Base-by-base conservation (phyloP, 805 yeast genomes). In the Saturnispora halmiae region DNA sequence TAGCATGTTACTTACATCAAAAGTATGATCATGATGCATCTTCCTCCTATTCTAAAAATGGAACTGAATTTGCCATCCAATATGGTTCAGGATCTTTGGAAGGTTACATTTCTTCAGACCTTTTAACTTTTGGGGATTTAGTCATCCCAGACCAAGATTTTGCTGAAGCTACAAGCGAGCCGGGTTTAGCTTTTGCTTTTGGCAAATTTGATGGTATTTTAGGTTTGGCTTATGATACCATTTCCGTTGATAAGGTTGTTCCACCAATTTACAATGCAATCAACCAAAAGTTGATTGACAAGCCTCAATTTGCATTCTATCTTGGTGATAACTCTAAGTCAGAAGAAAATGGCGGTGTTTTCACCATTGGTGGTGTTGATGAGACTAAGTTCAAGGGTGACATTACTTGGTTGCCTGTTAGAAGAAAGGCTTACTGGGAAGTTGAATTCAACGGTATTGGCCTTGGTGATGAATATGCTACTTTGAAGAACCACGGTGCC, bases 401-500 rank as follows among this genome's bases (percentile, higher is more conserved):
- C 52, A 73, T 92, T 56, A 83, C 90, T 40, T 87, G 94, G 87
- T 75, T 92, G 65, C 98, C 98, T 45, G 94, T 92, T 47, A 86
- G 98, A 72, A 85, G 98, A 75, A 87, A 88, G 79, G 98, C 97
- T 26, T 92, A 92, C 76, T 92, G 98, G 98, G 98, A 92, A 72
- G 98, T 92, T 46, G 76, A 81, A 53, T 82, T 92, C 52, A 86
- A 86, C 53, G 88, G 95, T 53, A 71, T 92, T 60, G 84, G 88
- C 33, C 73, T 92, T 48, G 98, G 98, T 56, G 83, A 82, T 51
- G 95, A 92, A 67, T 83, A 74, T 57, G 96, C 97, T 38, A 75
- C 72, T 53, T 76, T 92, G 56, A 75, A 72, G 51, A 69, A 68
- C 56, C 79, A 87, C 47, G 98, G 98, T 62, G 98, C 96, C 55